Base-by-base conservation (phyloP, 1,284 basidiomycete genomes). In the Apiotrichum mycotoxinovorans region DNA sequence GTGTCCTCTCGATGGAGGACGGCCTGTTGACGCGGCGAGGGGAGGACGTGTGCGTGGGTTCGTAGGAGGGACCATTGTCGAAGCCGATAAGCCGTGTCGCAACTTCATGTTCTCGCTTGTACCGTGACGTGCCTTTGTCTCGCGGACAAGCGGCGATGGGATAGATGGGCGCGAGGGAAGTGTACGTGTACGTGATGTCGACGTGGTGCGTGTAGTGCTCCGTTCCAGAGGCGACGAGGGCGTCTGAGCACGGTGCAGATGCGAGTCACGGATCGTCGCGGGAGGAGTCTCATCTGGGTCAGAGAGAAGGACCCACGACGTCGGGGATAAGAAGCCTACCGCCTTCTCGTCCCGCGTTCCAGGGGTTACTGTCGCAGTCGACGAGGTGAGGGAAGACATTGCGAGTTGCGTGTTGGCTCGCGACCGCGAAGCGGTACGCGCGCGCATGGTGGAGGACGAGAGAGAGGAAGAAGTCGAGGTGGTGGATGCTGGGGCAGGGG, bases 251-350 rank as follows among this genome's bases (percentile, higher is more conserved):
- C 40, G 46, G 4, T 33, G n/a, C 50, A 65, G 58, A 1, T 64
- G 68, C 3, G 61, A 66, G 3, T 38, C 20, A 3, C 62, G 67
- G 15, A 22, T 26, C 20, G 56, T 38, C 0, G 67, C 65, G 11
- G 67, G 64, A 8, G 67, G 63, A 5, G 61, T 64, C n/a, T 58
- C 62, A 22, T 71, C 70, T 25, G 51, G 51, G 22, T 73, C 73
- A 10, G 62, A 66, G 2, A 78, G 62, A 45, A 78, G 47, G 9
- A 76, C 70, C 76, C 76, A 78, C 18, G 71, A 68, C 22, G 69
- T 69, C 1, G 73, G 72, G 17, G 59, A 62, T 26, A 66, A 41
- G 26, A 70, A 50, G 47, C 64, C 37, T 22, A 50, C n/a, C 23
- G 37, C n/a, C 26, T 26, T 33, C 26, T 51, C 49, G 15, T 51